phyloP scores from a whole-genome alignment of 1,284 basidiomycete genomes.

The Rhodotorula sp. region DNA sequence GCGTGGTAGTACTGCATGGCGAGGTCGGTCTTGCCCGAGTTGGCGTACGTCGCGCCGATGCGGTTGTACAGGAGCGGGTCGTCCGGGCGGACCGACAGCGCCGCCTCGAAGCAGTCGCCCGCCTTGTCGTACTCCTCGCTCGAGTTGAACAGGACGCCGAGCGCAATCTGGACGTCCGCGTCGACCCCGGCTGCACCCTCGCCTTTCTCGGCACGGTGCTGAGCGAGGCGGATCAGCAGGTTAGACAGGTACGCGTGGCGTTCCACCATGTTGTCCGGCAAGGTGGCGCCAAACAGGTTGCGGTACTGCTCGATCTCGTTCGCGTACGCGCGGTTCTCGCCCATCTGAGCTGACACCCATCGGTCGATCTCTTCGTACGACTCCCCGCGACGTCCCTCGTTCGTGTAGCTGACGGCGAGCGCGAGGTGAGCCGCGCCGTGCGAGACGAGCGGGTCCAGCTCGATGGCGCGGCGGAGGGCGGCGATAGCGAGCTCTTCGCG shows the following conservation, averaged over 20 bases:
- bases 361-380: constrained; percentile 76
- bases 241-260: constrained; percentile 47
- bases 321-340: constrained; percentile 51
- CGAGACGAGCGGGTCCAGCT: constrained; percentile 62
- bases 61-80: constrained; percentile 96
- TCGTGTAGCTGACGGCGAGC: constrained; percentile 86
- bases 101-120: constrained; percentile 89
- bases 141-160: constrained; percentile 89
- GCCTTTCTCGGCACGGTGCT: constrained; percentile 38
- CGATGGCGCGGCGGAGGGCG: constrained; percentile 76
- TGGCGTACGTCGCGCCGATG: constrained; percentile 93
- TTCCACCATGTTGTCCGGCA: constrained; percentile 18
- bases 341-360: constrained; percentile 61
- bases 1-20: constrained; percentile 87
- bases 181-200: constrained; percentile 56
- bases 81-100: constrained; percentile 80
- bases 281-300: constrained; percentile 34
- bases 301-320: constrained; percentile 55
- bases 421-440: constrained; percentile 75
- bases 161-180: constrained; percentile 90
- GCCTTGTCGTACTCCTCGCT: constrained; percentile 92
- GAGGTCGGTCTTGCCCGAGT: constrained; percentile 72
- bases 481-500: constrained; percentile 86
- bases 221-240: constrained; percentile 51
- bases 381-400: constrained; percentile 70